These are phyloP conservation scores for Schoenoplectus tabernaemontani DNA, from an alignment of 202 grass and related monocot genomes.

Conservation along the genomic window DNA sequence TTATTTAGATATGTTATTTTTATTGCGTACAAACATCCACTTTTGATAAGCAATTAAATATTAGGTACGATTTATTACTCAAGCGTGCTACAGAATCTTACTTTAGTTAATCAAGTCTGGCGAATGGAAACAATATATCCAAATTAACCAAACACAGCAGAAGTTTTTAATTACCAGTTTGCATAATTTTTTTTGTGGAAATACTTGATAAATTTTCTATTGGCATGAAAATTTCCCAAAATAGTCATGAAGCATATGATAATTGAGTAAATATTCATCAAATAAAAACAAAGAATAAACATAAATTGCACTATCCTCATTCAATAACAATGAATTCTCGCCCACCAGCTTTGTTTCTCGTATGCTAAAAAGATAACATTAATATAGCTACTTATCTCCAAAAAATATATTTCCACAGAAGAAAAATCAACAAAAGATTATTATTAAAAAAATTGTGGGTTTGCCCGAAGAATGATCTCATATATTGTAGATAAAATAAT, in stretches of 20 bases:
- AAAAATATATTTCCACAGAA: neutral
- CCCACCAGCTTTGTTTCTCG: neutral
- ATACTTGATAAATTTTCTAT: neutral
- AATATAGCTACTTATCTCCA: neutral
- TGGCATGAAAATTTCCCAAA: neutral
- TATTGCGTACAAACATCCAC: neutral
- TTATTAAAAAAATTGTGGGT: neutral
- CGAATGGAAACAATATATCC: neutral
- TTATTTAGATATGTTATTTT: neutral
- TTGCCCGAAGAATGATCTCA: neutral
- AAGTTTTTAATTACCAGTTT: neutral
- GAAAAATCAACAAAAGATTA: neutral
- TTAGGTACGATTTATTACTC: neutral
- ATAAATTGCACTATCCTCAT: neutral
- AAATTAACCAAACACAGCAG: neutral
- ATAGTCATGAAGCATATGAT: neutral
- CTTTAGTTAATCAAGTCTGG: neutral
- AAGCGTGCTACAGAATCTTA: neutral
- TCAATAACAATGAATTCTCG: neutral
- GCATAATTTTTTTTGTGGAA: neutral
- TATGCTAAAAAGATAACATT: neutral
- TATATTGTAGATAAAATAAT: neutral
- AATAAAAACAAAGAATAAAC: neutral
- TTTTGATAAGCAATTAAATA: neutral
- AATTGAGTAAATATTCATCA: neutral